Conservation (phyloP, 2,329 filamentous ascomycete genomes). For the Xylariaceae sp. region DNA sequence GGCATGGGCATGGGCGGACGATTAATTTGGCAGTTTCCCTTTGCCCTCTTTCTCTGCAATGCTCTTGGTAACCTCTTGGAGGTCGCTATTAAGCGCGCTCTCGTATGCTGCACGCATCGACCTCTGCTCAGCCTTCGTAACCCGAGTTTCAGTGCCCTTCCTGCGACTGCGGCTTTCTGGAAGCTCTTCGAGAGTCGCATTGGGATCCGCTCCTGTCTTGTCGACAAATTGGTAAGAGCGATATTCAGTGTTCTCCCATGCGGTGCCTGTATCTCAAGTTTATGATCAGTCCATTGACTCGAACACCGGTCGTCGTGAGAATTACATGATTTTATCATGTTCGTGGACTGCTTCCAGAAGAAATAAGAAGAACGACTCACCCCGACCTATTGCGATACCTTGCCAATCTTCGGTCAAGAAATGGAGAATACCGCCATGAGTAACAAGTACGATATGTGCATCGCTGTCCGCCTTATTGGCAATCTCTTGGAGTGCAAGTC, state of each 20-base stretch:
- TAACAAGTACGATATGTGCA: constrained; percentile 68
- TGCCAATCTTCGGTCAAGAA: constrained; percentile 81
- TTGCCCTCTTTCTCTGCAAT: no score
- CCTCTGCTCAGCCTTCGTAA: constrained; percentile 44
- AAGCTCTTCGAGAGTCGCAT: constrained; percentile 47
- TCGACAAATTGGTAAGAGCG: constrained; percentile 64
- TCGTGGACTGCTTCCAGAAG: no score
- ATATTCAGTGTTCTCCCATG: constrained; percentile 71
- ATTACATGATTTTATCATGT: no score
- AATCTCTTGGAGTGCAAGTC: constrained; percentile 53
- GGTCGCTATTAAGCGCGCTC: constrained; percentile 4
- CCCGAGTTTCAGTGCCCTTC: constrained; percentile 36
- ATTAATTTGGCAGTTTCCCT: no score
- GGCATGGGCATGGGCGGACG: no score
- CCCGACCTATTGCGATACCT: constrained; percentile 44
- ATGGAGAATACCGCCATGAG: constrained; percentile 80
- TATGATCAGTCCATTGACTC: no score
- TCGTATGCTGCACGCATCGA: constrained; percentile 40
- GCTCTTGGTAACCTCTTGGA: background rate
- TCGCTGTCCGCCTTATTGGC: constrained; percentile 42
- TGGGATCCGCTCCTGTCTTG: constrained; percentile 43
- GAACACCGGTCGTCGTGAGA: no score
- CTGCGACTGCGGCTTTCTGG: constrained; percentile 44
- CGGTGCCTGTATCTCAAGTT: constrained; percentile 51
- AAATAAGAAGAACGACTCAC: constrained; percentile 32